A percentile compares a stretch with the other conserved stretches of the same genome.
Conservation (phyloP, 495 filamentous ascomycete species). For the Jackrogersella multiformis region DNA sequence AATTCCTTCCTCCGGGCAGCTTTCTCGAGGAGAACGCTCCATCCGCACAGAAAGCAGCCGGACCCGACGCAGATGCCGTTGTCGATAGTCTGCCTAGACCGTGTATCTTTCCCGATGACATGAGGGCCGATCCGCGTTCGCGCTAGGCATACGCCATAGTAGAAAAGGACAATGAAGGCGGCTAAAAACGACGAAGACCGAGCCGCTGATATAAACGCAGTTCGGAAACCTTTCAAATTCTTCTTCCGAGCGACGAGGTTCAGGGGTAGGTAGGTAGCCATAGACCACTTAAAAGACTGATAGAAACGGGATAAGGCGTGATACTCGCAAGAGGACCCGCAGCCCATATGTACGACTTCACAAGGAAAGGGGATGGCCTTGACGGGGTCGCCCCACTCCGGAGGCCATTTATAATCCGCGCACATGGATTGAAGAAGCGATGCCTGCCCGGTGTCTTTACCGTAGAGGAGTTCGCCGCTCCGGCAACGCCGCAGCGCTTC, state of each 20-base stretch:
- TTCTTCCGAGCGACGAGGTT: slow-evolving; percentile 71
- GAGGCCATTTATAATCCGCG: slow-evolving; percentile 73
- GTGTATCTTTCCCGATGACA: slow-evolving; percentile 63
- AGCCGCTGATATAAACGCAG: slow-evolving; percentile 67
- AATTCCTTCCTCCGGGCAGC: slow-evolving; percentile 76
- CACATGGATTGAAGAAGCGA: slow-evolving; percentile 79
- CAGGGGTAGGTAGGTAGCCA: slow-evolving; percentile 83
- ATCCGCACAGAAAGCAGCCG: slow-evolving; percentile 84
- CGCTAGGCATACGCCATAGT: slow-evolving; percentile 86
- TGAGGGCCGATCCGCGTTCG: slow-evolving; percentile 81
- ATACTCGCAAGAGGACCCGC: slow-evolving; percentile 77
- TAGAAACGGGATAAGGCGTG: slow-evolving; percentile 78
- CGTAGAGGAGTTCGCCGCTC: slow-evolving; percentile 73
- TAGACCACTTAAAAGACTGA: slow-evolving; percentile 76
- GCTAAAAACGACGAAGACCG: slow-evolving; percentile 86
- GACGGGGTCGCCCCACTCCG: slow-evolving; percentile 79
- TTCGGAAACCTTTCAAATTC: slow-evolving; percentile 49
- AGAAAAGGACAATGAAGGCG: slow-evolving; percentile 82
- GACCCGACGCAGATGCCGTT: slow-evolving; percentile 75
- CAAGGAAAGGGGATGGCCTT: slow-evolving; percentile 82
- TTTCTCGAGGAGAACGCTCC: slow-evolving; percentile 83
- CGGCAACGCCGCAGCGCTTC: slow-evolving; percentile 75
- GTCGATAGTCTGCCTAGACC: slow-evolving; percentile 56
- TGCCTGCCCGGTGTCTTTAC: slow-evolving; percentile 78
- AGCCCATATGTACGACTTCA: slow-evolving; percentile 87